Evolutionary conservation across 2,329 filamentous ascomycete species (phyloP).

Genomic region (Blumeriella jaapii): DNA sequence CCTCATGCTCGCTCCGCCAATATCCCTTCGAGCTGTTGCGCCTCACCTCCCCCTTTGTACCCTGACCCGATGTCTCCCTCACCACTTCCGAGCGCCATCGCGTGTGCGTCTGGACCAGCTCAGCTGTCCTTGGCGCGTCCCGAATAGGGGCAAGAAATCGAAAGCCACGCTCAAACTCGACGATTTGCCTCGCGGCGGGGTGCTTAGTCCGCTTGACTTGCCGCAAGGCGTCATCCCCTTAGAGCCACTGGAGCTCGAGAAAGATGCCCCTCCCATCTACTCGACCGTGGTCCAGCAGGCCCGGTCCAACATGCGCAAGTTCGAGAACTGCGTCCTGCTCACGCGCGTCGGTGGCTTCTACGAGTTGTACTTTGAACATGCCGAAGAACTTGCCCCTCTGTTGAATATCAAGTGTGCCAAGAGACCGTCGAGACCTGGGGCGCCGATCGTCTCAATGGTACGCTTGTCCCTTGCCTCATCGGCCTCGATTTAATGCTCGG

Average conservation of each 20-base stretch:
- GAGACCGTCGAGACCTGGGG: slow-evolving; percentile 56
- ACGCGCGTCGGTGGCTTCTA: slow-evolving; percentile 95
- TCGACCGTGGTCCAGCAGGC: slow-evolving; percentile 85
- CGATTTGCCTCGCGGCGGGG: slow-evolving; percentile 44
- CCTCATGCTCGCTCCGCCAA: slow-evolving; percentile 11
- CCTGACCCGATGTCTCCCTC: slow-evolving; percentile 4
- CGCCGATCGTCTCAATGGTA: slow-evolving; percentile 78
- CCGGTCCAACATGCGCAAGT: slow-evolving; percentile 78
- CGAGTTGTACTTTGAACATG: slow-evolving; percentile 94
- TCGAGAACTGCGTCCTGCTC: slow-evolving; percentile 79
- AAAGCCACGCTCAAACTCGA: slow-evolving; percentile 34
- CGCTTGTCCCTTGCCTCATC: not conserved
- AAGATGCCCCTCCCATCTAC: slow-evolving; percentile 47
- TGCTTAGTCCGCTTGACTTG: slow-evolving; percentile 47
- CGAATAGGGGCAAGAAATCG: slow-evolving; percentile 18
- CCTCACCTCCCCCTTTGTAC: slow-evolving; percentile 3
- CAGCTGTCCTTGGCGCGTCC: slow-evolving; percentile 10
- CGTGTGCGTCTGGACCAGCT: not conserved
- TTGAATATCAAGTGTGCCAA: slow-evolving; percentile 78
- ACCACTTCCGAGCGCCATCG: slow-evolving; percentile 1
- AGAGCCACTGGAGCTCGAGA: slow-evolving; percentile 28
- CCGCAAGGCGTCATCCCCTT: slow-evolving; percentile 38
- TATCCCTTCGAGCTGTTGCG: slow-evolving; percentile 3
- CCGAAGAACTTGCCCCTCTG: slow-evolving; percentile 75
- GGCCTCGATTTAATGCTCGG: slow-evolving; percentile 3